Conservation (phyloP, 768 basidiomycete genomes). For the Gloeopeniophorella convolvens region DNA sequence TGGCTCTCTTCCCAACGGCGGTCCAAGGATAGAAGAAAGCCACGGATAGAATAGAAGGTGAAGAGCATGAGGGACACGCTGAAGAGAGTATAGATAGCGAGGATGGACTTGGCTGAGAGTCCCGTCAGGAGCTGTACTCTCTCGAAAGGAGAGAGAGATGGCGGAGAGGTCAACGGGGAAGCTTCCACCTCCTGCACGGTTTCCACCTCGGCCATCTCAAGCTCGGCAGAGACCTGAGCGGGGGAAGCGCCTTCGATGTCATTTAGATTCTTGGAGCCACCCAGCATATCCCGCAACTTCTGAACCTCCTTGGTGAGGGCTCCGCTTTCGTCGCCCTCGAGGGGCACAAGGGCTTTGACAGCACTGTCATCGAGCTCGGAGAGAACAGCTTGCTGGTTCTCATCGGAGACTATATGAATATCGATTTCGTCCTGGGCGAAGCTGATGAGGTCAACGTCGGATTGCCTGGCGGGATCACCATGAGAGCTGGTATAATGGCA, state of each 20-base stretch:
- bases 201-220: not conserved
- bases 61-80: constrained; percentile 24
- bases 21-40: constrained; percentile 21
- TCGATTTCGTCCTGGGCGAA: constrained; percentile 24
- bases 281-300: constrained; percentile 24
- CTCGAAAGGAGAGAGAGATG: not conserved
- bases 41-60: constrained; percentile 15
- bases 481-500: not conserved
- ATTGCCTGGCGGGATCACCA: constrained; percentile 16
- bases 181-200: constrained; percentile 1
- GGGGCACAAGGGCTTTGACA: constrained; percentile 28
- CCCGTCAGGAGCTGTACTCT: constrained; percentile 2
- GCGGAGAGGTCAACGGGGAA: not conserved
- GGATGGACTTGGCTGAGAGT: constrained; percentile 8
- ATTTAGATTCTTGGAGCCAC: constrained; percentile 16
- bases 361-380: constrained; percentile 25
- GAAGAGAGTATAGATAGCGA: constrained; percentile 18
- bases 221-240: not conserved
- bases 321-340: constrained; percentile 17
- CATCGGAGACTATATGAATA: constrained; percentile 28
- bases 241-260: constrained; percentile 21
- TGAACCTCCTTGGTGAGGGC: constrained; percentile 25
- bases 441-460: constrained; percentile 17
- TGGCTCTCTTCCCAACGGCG: constrained; percentile 22
- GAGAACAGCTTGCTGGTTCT: constrained; percentile 29